Percentiles rank a stretch among this genome's conserved stretches.
These are phyloP conservation scores for Sambucus nigra DNA, from an alignment of 129 eudicot species.

Conservation along the genomic window DNA sequence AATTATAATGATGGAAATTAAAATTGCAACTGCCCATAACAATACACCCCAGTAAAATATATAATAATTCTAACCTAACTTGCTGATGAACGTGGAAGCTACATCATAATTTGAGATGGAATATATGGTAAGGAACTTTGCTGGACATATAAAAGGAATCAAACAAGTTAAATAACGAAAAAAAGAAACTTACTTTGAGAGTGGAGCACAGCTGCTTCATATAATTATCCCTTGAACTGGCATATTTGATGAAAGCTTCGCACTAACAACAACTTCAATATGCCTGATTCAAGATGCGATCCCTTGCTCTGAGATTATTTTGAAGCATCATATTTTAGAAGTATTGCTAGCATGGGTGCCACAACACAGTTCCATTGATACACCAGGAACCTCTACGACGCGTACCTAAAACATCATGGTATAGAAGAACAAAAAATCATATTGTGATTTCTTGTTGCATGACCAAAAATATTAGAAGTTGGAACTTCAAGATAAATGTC, in stretches of 20 bases:
- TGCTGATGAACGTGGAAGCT: no score
- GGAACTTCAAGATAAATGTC: no score
- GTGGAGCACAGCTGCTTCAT: constrained; percentile 94
- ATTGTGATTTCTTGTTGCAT: not conserved
- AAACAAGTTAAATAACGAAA: not conserved
- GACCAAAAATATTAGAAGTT: not conserved
- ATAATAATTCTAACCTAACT: no score
- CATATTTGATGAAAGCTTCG: constrained; percentile 87
- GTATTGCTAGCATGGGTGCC: constrained; percentile 94
- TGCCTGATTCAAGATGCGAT: constrained; percentile 92
- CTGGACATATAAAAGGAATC: not conserved
- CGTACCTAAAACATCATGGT: constrained; percentile 56
- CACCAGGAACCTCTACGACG: constrained; percentile 97
- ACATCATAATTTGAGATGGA: no score
- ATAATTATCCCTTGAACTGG: constrained; percentile 65
- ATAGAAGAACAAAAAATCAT: not conserved
- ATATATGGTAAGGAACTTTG: no score
- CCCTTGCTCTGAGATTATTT: constrained; percentile 88
- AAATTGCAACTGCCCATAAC: no score
- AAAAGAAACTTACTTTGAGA: constrained; percentile 56
- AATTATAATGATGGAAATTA: no score
- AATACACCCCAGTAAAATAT: no score
- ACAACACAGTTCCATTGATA: constrained; percentile 96
- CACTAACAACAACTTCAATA: constrained; percentile 98
- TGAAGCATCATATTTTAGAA: constrained; percentile 85